A percentile compares a stretch with the other conserved stretches of the same genome.
Evolutionary conservation across 306 rosid genomes (phyloP).

Genomic region (Lagenaria siceraria): DNA sequence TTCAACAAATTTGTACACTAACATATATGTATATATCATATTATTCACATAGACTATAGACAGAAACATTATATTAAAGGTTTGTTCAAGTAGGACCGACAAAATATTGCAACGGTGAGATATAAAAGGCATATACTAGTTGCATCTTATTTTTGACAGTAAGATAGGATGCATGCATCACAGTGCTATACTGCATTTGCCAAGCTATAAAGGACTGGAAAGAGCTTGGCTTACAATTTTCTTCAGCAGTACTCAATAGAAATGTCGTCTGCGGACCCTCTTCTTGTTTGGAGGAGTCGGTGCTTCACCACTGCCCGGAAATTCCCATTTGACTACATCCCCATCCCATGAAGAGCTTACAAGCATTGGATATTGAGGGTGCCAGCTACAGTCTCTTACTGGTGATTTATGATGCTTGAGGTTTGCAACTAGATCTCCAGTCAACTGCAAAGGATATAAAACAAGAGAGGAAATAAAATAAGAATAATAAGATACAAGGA

Average conservation of each 20-base stretch:
- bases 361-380: conserved; percentile 63
- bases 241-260: conserved; percentile 13
- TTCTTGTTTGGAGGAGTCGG: conserved; percentile 18
- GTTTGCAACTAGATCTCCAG: conserved; percentile 72
- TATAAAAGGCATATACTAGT: neutral
- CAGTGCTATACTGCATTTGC: neutral
- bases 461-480: neutral
- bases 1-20: neutral
- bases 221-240: conserved; percentile 4
- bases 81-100: neutral
- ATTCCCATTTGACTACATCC: conserved; percentile 74
- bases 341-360: conserved; percentile 98
- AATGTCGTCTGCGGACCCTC: conserved; percentile 27
- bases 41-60: conserved; percentile 5
- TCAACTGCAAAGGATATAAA: conserved; percentile 35
- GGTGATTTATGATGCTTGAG: conserved; percentile 81
- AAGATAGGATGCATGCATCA: neutral
- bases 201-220: neutral
- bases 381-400: conserved; percentile 97
- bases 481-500: neutral
- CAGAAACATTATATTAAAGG: neutral
- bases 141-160: neutral
- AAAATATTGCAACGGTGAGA: neutral
- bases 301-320: conserved; percentile 33
- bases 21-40: neutral